These are phyloP conservation scores for Lasiosphaeria miniovina DNA, from an alignment of 495 filamentous ascomycete genomes.

Conservation along the genomic window DNA sequence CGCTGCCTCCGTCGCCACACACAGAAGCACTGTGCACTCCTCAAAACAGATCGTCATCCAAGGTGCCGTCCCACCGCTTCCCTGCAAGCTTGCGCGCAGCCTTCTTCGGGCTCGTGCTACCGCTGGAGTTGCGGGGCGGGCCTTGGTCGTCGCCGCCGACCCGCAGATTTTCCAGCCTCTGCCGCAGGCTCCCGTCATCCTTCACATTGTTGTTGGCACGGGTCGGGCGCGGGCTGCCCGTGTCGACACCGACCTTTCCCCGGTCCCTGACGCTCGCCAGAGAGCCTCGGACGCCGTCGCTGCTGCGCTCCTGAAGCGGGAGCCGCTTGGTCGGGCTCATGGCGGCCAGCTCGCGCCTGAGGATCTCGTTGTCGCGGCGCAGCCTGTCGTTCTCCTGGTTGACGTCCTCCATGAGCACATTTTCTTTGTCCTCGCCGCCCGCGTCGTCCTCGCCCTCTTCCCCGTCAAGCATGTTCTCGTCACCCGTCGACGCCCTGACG, in stretches of 20 bases:
- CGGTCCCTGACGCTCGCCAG: background rate
- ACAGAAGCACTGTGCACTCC: background rate
- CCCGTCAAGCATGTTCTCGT: slow-evolving; percentile 17
- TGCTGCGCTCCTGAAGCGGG: slow-evolving; percentile 43
- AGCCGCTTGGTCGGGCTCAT: slow-evolving; percentile 42
- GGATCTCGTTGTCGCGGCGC: slow-evolving; percentile 47
- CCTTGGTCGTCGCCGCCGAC: slow-evolving; percentile 21
- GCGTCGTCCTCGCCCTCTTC: slow-evolving; percentile 27
- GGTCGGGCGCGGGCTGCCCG: slow-evolving; percentile 14
- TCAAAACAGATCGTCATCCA: slow-evolving; percentile 36
- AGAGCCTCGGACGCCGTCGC: slow-evolving; percentile 6
- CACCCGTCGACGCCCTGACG: slow-evolving; percentile 17
- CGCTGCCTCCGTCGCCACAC: background rate
- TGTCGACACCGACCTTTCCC: slow-evolving; percentile 5
- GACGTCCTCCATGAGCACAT: slow-evolving; percentile 52
- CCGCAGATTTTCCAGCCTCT: slow-evolving; percentile 23
- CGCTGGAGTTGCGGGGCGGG: slow-evolving; percentile 1
- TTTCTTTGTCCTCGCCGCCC: slow-evolving; percentile 51
- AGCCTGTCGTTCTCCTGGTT: slow-evolving; percentile 61
- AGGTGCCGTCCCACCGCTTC: slow-evolving; percentile 32
- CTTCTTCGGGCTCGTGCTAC: slow-evolving; percentile 18
- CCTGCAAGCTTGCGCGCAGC: slow-evolving; percentile 39
- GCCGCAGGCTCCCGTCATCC: slow-evolving; percentile 20
- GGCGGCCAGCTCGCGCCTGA: slow-evolving; percentile 46
- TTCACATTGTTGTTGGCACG: slow-evolving; percentile 1